phyloP scores from a whole-genome alignment of 139 green algal species.

The Closterium sp. region DNA sequence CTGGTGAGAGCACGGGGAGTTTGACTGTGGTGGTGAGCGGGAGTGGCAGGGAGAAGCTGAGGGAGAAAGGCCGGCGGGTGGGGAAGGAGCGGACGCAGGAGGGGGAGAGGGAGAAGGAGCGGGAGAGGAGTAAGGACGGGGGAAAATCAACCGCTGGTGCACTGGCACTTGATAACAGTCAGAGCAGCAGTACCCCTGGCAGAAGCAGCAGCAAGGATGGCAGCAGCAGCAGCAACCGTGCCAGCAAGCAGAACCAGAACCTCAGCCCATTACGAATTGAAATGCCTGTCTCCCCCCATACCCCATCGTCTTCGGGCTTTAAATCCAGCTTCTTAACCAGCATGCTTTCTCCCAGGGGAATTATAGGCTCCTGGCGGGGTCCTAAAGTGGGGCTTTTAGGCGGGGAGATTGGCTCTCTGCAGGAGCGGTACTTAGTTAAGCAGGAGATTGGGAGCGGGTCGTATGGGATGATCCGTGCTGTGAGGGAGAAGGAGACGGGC shows the following conservation, averaged over 20 bases:
- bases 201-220: not conserved
- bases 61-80: not conserved
- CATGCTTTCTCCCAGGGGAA: not conserved
- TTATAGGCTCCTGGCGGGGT: not conserved
- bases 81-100: not conserved
- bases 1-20: not conserved
- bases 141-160: not conserved
- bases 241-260: not conserved
- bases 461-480: not conserved
- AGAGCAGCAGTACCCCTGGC: not conserved
- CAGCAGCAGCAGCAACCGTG: not conserved
- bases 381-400: not conserved
- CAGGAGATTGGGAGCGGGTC: not conserved
- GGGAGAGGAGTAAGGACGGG: not conserved
- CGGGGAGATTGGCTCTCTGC: not conserved
- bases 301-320: not conserved
- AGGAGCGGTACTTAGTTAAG: constrained; percentile 1
- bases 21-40: not conserved
- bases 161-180: not conserved
- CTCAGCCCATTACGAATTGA: not conserved
- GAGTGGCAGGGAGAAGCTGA: not conserved
- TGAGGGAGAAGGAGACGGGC: not conserved
- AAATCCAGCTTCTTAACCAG: not conserved
- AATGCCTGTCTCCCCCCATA: not conserved
- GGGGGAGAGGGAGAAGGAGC: not conserved